A percentile compares a stretch with the other conserved stretches of the same genome.
Conservation (phyloP, 1,139 yeast genomes). For the Ogataea hybrid region DNA sequence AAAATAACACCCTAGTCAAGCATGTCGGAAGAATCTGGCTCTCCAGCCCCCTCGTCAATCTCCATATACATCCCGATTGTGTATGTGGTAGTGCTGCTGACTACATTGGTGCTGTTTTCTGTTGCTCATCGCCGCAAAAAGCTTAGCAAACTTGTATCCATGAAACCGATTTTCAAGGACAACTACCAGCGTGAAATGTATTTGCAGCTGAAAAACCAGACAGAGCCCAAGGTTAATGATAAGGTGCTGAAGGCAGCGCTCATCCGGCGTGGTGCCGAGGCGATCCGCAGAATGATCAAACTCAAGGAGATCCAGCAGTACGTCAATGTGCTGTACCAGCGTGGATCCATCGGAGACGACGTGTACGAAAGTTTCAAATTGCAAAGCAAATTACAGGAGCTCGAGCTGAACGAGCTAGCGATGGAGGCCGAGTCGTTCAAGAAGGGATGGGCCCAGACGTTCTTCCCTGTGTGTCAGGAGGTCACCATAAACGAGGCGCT, state of each 20-base stretch:
- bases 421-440: slow-evolving; percentile 71
- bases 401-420: slow-evolving; percentile 78
- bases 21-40: slow-evolving; percentile 16
- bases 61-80: slow-evolving; percentile 85
- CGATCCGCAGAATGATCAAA: slow-evolving; percentile 62
- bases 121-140: slow-evolving; percentile 64
- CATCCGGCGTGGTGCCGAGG: slow-evolving; percentile 70
- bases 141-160: slow-evolving; percentile 45
- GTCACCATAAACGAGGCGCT: slow-evolving; percentile 90
- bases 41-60: slow-evolving; percentile 38
- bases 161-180: slow-evolving; percentile 70
- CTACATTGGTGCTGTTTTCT: slow-evolving; percentile 75
- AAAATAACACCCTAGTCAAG: background rate
- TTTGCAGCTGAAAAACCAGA: slow-evolving; percentile 51
- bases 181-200: slow-evolving; percentile 68
- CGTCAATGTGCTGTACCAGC: slow-evolving; percentile 71
- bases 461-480: slow-evolving; percentile 82
- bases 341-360: slow-evolving; percentile 90
- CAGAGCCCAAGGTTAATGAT: slow-evolving; percentile 66
- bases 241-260: slow-evolving; percentile 85
- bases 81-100: slow-evolving; percentile 68
- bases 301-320: slow-evolving; percentile 72
- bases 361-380: slow-evolving; percentile 76
- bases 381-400: slow-evolving; percentile 73
- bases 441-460: slow-evolving; percentile 75